A percentile compares a stretch with the other conserved stretches of the same genome.
Evolutionary conservation across 2,329 filamentous ascomycete species (phyloP).

Genomic region (Sarocladium kiliense): DNA sequence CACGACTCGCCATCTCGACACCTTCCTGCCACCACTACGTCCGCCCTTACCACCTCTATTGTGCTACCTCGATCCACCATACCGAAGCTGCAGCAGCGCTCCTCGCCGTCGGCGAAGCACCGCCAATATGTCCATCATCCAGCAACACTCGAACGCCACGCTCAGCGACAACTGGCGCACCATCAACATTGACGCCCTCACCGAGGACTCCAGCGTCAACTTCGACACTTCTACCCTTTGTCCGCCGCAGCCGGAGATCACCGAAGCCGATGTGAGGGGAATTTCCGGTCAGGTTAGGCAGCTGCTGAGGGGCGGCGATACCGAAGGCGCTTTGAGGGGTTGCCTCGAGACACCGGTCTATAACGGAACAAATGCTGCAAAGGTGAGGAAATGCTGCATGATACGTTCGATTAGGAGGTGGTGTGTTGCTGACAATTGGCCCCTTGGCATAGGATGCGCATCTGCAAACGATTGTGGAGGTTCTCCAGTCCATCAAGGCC

Average conservation of each 20-base stretch:
- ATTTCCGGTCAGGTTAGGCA: conserved; percentile 80
- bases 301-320: conserved; percentile 78
- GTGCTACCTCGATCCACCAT: not conserved
- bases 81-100: not conserved
- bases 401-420: not conserved
- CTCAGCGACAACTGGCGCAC: conserved; percentile 71
- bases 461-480: conserved; percentile 82
- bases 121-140: conserved; percentile 58
- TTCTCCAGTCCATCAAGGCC: conserved; percentile 92
- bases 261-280: conserved; percentile 71
- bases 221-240: conserved; percentile 84
- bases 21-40: not conserved
- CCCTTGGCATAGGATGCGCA: conserved; percentile 64
- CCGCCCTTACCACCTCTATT: not conserved
- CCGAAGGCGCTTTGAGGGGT: conserved; percentile 78
- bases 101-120: not conserved
- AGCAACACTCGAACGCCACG: conserved; percentile 56
- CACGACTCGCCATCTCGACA: not conserved
- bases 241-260: conserved; percentile 68
- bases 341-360: conserved; percentile 84
- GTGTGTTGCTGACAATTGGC: not conserved
- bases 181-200: conserved; percentile 88
- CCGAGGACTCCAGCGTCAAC: conserved; percentile 85
- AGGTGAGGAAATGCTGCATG: conserved; percentile 35
- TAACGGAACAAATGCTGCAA: conserved; percentile 51